Evolutionary conservation across 192 early-diverging fungal genomes (phyloP).

Genomic region (Rhizophagus clarus): DNA sequence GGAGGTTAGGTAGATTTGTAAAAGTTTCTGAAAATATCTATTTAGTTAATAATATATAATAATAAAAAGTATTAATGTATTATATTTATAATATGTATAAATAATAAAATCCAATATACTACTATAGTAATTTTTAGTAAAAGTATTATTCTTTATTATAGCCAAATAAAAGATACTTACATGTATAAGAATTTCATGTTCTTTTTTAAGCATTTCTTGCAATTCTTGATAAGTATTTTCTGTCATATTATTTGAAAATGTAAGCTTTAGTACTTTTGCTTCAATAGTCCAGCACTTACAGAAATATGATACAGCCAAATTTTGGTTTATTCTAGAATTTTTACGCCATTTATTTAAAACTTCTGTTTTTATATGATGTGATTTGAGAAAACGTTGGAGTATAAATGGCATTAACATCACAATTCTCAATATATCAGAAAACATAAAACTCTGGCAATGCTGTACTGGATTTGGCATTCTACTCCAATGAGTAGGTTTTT

Average conservation of each 20-base stretch:
- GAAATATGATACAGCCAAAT: background rate
- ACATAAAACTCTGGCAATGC: conserved; percentile 14
- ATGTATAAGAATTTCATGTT: background rate
- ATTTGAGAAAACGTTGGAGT: background rate
- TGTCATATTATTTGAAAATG: background rate
- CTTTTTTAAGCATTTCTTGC: background rate
- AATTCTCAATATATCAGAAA: background rate
- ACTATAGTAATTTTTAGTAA: too few species aligned
- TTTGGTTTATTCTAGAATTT: background rate
- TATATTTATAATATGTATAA: too few species aligned
- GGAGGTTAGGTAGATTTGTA: background rate
- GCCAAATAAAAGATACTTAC: background rate
- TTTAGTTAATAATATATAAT: too few species aligned
- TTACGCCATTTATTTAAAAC: background rate
- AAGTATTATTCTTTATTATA: too few species aligned
- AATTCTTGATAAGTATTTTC: background rate
- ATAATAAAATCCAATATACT: too few species aligned
- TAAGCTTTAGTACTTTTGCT: background rate
- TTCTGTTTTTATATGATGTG: background rate
- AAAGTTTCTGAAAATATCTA: background rate
- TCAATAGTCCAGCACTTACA: background rate
- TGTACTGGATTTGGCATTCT: background rate
- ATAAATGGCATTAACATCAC: conserved; percentile 23
- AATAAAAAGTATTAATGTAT: too few species aligned
- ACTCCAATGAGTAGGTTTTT: background rate